These are phyloP conservation scores for Eutypa lata DNA, from an alignment of 2,329 filamentous ascomycete genomes.

Conservation along the genomic window DNA sequence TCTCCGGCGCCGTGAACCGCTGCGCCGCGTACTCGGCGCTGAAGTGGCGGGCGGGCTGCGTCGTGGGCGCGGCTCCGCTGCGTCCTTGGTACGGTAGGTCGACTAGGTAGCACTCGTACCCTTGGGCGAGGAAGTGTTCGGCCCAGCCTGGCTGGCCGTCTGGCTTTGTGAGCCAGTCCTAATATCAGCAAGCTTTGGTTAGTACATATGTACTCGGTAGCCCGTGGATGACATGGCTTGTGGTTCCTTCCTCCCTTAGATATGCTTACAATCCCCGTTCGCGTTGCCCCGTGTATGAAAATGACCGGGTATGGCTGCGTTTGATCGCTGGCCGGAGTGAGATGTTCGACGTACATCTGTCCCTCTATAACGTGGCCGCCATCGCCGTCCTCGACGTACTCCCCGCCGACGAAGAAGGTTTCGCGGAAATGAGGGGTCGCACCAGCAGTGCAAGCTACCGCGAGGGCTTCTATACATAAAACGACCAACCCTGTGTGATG, in stretches of 20 bases:
- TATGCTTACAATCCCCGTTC: constrained; percentile 36
- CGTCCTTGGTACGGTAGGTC: constrained; percentile 45
- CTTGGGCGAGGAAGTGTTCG: constrained; percentile 41
- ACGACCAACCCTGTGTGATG: not conserved
- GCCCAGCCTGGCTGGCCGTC: constrained; percentile 47
- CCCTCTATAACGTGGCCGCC: constrained; percentile 28
- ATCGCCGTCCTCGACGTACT: constrained; percentile 27
- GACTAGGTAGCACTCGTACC: constrained; percentile 45
- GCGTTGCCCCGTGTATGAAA: constrained; percentile 40
- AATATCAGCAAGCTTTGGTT: not conserved
- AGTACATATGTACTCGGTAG: not conserved
- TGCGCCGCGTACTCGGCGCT: constrained; percentile 33
- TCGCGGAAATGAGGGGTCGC: not conserved
- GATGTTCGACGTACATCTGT: constrained; percentile 54
- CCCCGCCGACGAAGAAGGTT: constrained; percentile 34
- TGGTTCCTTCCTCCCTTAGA: not conserved
- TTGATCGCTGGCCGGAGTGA: constrained; percentile 30
- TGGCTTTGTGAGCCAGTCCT: constrained; percentile 46
- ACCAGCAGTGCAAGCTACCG: not conserved
- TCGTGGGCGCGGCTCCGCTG: constrained; percentile 36
- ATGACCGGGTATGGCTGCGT: constrained; percentile 32
- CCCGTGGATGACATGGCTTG: too few relatives aligned
- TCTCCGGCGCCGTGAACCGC: constrained; percentile 34
- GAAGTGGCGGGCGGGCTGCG: constrained; percentile 24
- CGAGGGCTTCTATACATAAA: not conserved